phyloP scores from a whole-genome alignment of 208 protist genomes.

The Trypanosoma mega region DNA sequence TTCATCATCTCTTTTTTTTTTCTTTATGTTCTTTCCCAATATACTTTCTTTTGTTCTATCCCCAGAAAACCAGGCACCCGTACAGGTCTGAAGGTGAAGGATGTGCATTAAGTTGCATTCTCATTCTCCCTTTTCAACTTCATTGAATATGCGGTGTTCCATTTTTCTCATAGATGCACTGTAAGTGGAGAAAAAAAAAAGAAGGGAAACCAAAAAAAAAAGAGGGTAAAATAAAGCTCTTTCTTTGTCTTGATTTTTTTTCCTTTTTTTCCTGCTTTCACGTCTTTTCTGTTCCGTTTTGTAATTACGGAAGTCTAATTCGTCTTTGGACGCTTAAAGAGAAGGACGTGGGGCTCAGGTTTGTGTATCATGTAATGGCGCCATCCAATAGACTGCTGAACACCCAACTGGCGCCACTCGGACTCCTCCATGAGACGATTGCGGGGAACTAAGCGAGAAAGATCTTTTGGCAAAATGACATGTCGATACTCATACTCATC shows the following conservation, averaged over 20 bases:
- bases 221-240: no score
- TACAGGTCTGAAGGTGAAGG: no score
- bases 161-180: no score
- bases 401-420: slow-evolving; percentile 97
- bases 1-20: background rate
- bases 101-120: no score
- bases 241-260: no score
- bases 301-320: slow-evolving; percentile 9
- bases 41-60: background rate
- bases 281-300: no score
- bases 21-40: background rate
- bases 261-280: background rate
- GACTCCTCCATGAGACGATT: slow-evolving; percentile 92
- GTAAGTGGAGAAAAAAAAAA: no score
- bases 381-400: slow-evolving; percentile 98
- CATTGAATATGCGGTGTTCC: no score
- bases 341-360: slow-evolving; percentile 96
- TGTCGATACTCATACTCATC: slow-evolving; percentile 97
- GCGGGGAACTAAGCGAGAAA: slow-evolving; percentile 91
- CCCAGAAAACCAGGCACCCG: no score
- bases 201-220: no score
- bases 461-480: slow-evolving; percentile 97
- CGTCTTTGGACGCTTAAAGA: slow-evolving; percentile 89
- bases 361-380: slow-evolving; percentile 98
- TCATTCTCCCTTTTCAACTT: no score